Conservation (phyloP, 495 filamentous ascomycete genomes). For the Elasticomyces elasticus region DNA sequence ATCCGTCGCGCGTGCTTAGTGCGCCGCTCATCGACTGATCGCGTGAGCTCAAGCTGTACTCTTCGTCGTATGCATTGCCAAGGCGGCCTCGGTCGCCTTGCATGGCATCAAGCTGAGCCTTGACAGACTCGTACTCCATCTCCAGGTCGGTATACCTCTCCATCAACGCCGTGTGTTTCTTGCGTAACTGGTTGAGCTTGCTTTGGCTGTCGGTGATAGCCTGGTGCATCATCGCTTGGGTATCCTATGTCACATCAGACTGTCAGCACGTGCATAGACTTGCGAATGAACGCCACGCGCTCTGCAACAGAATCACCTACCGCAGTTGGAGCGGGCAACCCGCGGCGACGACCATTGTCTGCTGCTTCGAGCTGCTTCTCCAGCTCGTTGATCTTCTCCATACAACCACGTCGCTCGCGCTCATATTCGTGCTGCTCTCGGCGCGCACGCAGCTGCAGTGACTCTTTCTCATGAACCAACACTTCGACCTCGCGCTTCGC, state of each 20-base stretch:
- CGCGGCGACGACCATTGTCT: slow-evolving; percentile 10
- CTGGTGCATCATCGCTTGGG: slow-evolving; percentile 29
- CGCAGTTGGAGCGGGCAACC: neutral
- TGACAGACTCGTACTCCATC: slow-evolving; percentile 21
- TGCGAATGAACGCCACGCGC: no score
- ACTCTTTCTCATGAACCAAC: slow-evolving; percentile 42
- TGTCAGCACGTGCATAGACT: no score
- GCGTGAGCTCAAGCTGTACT: slow-evolving; percentile 12
- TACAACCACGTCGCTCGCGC: slow-evolving; percentile 35
- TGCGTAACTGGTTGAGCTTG: slow-evolving; percentile 38
- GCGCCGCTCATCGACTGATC: slow-evolving; percentile 1
- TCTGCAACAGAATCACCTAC: no score
- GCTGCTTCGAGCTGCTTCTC: slow-evolving; percentile 33
- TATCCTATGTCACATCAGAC: no score
- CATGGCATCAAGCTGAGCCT: slow-evolving; percentile 9
- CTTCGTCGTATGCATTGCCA: slow-evolving; percentile 8
- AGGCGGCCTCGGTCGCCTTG: slow-evolving; percentile 19
- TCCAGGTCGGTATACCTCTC: slow-evolving; percentile 31
- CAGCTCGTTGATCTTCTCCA: slow-evolving; percentile 38
- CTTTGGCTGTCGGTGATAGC: slow-evolving; percentile 37
- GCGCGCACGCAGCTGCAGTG: slow-evolving; percentile 41
- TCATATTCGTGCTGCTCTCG: slow-evolving; percentile 44
- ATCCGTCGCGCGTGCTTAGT: neutral
- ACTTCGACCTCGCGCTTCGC: slow-evolving; percentile 43
- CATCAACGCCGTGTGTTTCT: slow-evolving; percentile 34